Evolutionary conservation across 202 grass and related monocot genomes (phyloP).

Genomic region (Cymbopogon flexuosus): DNA sequence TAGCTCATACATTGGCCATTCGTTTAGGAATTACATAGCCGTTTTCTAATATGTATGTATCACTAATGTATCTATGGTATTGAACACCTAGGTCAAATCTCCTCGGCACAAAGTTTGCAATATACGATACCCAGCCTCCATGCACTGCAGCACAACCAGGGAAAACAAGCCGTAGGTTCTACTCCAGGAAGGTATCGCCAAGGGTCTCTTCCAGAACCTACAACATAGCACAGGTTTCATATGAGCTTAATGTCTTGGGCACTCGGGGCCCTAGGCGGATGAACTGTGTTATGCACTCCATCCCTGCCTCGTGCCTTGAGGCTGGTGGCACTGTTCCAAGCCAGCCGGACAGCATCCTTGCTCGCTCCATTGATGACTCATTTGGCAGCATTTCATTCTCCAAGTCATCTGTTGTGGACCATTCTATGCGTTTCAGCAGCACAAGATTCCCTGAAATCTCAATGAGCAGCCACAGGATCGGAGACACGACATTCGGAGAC

Average conservation of each 20-base stretch:
- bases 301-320: slow-evolving; percentile 67
- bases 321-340: slow-evolving; percentile 65
- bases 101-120: slow-evolving; percentile 80
- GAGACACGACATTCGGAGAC: slow-evolving; percentile 28
- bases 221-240: slow-evolving; percentile 78
- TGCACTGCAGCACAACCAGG: slow-evolving; percentile 38
- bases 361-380: slow-evolving; percentile 60
- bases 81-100: slow-evolving; percentile 75
- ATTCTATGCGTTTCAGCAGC: slow-evolving; percentile 62
- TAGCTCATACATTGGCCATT: background rate
- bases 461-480: slow-evolving; percentile 26
- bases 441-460: slow-evolving; percentile 59
- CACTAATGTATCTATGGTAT: slow-evolving; percentile 21
- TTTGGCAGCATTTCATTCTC: slow-evolving; percentile 72
- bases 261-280: slow-evolving; percentile 84
- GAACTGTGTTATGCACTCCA: slow-evolving; percentile 94
- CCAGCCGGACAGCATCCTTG: slow-evolving; percentile 43
- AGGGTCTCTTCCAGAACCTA: slow-evolving; percentile 59
- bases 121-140: slow-evolving; percentile 75
- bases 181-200: slow-evolving; percentile 70
- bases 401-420: slow-evolving; percentile 56
- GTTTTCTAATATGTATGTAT: background rate
- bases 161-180: slow-evolving; percentile 65
- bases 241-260: slow-evolving; percentile 90
- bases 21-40: slow-evolving; percentile 6